Evolutionary conservation across 495 filamentous ascomycete genomes (phyloP), one percentile per base, ranked within the genome.

Genomic region (Podospora bellae-mahoneyi): DNA sequence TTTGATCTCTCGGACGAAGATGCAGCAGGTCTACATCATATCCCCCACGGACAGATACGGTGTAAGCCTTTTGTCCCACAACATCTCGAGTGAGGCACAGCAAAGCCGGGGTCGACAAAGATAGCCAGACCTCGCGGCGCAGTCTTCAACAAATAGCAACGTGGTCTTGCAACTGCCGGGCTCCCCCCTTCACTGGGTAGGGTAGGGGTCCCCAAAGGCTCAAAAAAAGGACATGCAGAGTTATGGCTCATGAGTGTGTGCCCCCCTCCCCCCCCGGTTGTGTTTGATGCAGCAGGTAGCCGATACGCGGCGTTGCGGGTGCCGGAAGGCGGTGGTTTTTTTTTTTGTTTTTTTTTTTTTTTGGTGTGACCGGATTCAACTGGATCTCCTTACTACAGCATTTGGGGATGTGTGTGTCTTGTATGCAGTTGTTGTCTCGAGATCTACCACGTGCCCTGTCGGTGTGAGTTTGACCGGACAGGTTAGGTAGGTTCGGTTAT

Each of bases 261-360:
- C 23, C 1, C 1, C 20, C 20, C 20, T 1, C 20, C 20, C 1
- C 20, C 20, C 0, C 23, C 23, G 18, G 23, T 58, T 20, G n/a
- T 58, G 55, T 58, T 58, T 58, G 55, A 58, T 58, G 55, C 55
- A 58, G 1, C 55, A 58, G 55, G 55, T 58, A 58, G 55, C 55
- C 55, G 55, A 9, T 18, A 56, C 54, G 16, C n/a, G 55, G 19
- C 39, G 34, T 39, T 39, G 34, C 5, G 3, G 10, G 3, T 5
- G 3, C 34, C 3, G 3, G 34, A 39, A 10, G 10, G 39, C 2
- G 39, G 15, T 10, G 39, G 7, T 16, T 48, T 23, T 23, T 23
- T 23, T 23, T 1, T 1, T 23, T 23, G 1, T 23, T 23, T 23
- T 23, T 0, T 1, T 1, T 23, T 23, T 23, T 23, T 23, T 23